Evolutionary conservation across 2,329 filamentous ascomycete genomes (phyloP), one percentile per base, ranked within the genome.

Genomic region (Shiraia bambusicola): DNA sequence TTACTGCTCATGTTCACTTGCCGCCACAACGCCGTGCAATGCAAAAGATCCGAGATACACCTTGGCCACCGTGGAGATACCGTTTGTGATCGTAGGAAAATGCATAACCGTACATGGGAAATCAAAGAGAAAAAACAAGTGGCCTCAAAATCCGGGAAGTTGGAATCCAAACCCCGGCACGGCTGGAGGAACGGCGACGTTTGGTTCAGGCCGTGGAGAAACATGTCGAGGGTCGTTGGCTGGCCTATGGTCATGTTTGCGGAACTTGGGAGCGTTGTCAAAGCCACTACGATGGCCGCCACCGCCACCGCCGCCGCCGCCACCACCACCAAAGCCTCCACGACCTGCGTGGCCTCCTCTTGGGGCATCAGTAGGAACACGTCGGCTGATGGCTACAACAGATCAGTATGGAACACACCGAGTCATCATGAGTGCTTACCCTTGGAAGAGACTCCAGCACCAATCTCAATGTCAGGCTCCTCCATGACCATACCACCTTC

Each of bases 391-490:
- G 13, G 65, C 65, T 68, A 25, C 6, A 11, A 27, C 1, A 9
- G 31, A 45, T 65, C 42, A 65, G 50, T 32, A 29, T n/a, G 24
- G 2, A 6, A 15, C 4, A 10, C 4, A 13, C 6, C 8, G 3
- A 27, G n/a, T 11, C 2, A 14, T 2, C 4, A 3, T 2, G 5
- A 11, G 3, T 16, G 17, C 49, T 42, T 66, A 76, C 76, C 89
- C 76, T 98, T 98, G 30, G 90, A 96, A 13, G 91, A 96, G 11
- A 98, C 94, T 41, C 93, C 93, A 13, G 92, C 91, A 38, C 93
- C 93, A 43, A 98, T 98, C 70, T 98, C 93, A 58, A 98, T 98
- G 64, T 98, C 93, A 3, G 93, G 93, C 71, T 98, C 93, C 67
- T 98, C 93, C 17, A 98, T 87, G 6, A 91, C 86, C 72, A 98